Conservation (phyloP, 2,329 filamentous ascomycete species). For the Penicillium sp. region DNA sequence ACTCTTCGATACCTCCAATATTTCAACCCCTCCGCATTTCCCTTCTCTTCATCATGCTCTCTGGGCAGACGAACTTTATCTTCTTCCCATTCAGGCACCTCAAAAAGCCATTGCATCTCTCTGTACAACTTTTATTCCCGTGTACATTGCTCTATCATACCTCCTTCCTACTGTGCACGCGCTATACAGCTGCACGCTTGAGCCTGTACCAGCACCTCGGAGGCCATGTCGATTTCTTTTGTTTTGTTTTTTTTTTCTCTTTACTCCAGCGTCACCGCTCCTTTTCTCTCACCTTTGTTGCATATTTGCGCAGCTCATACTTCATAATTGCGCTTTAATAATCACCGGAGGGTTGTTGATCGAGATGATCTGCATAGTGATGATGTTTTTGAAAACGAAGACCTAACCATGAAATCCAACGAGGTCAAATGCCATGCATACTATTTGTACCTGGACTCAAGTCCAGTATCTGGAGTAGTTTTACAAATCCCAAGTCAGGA, state of each 20-base stretch:
- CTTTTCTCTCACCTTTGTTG: constrained; percentile 18
- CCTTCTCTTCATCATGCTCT: background rate
- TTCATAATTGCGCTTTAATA: constrained; percentile 26
- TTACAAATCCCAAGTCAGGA: background rate
- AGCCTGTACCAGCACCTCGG: constrained; percentile 11
- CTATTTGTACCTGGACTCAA: constrained; percentile 2
- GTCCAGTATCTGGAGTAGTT: background rate
- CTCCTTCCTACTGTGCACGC: constrained; percentile 12
- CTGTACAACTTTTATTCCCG: constrained; percentile 17
- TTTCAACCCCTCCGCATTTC: constrained; percentile 12
- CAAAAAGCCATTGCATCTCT: constrained; percentile 16
- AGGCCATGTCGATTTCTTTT: constrained; percentile 13
- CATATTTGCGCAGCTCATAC: constrained; percentile 27
- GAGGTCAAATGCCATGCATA: constrained; percentile 36
- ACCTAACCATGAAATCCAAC: constrained; percentile 29
- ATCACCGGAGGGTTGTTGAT: constrained; percentile 10
- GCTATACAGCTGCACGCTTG: background rate
- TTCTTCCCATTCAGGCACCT: constrained; percentile 6
- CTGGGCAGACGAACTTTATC: background rate
- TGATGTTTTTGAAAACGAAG: constrained; percentile 18
- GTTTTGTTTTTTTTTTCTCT: constrained; percentile 10
- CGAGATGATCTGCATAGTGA: constrained; percentile 13
- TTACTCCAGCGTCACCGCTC: constrained; percentile 3
- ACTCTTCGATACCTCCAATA: background rate
- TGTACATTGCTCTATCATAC: constrained; percentile 19